Evolutionary conservation across 768 basidiomycete species (phyloP).

Genomic region (Podaxis sp.): DNA sequence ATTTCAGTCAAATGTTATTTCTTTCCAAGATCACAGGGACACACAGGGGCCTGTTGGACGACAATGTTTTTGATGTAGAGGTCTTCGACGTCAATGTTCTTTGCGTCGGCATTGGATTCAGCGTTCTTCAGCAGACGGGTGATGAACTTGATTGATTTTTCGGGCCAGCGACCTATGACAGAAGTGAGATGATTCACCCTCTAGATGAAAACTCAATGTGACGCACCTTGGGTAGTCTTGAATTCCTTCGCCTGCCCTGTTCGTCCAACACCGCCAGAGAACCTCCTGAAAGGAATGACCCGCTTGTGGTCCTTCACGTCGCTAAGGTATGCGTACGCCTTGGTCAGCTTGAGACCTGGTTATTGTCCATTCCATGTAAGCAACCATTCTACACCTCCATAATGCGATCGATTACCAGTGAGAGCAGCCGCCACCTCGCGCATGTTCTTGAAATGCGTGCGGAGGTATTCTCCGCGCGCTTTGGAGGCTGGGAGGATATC

Average conservation of each 20-base stretch:
- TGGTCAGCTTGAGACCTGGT: conserved; percentile 86
- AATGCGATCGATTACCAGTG: conserved; percentile 57
- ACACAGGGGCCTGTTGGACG: conserved; percentile 96
- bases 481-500: conserved; percentile 64
- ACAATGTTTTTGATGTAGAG: conserved; percentile 95
- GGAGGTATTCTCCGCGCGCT: conserved; percentile 94
- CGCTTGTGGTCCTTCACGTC: conserved; percentile 97
- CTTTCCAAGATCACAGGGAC: conserved; percentile 30
- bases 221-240: conserved; percentile 92
- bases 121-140: conserved; percentile 96
- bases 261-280: conserved; percentile 92
- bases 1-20: conserved; percentile 4
- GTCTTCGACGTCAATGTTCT: conserved; percentile 91
- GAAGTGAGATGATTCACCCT: conserved; percentile 7
- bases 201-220: not conserved
- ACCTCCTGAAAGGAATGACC: conserved; percentile 94
- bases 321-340: conserved; percentile 92
- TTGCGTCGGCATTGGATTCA: conserved; percentile 97
- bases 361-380: not conserved
- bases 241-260: conserved; percentile 96
- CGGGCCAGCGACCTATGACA: conserved; percentile 94
- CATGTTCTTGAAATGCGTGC: conserved; percentile 99
- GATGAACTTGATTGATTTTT: conserved; percentile 97
- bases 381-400: not conserved
- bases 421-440: conserved; percentile 96